phyloP scores from a whole-genome alignment of 2,329 filamentous ascomycete species.

The Blastomyces parvus region DNA sequence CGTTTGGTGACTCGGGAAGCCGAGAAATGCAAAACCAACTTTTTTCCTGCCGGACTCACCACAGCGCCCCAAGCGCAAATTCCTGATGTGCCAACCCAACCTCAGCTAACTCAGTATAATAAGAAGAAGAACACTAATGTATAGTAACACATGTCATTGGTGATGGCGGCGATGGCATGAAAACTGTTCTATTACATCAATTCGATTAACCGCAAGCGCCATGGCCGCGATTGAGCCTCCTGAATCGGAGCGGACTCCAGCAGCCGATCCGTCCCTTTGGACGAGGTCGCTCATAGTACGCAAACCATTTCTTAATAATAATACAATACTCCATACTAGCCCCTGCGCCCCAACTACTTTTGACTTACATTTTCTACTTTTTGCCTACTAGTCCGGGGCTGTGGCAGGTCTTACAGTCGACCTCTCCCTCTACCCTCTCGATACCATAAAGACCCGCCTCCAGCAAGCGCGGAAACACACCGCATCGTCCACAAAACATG shows the following conservation, averaged over 20 bases:
- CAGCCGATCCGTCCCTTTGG: slow-evolving; percentile 34
- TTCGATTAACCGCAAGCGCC: background rate
- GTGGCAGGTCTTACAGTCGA: slow-evolving; percentile 93
- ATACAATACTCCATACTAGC: background rate
- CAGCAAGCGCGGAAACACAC: slow-evolving; percentile 57
- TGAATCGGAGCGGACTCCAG: slow-evolving; percentile 23
- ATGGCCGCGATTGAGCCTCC: slow-evolving; percentile 22
- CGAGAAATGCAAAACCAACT: background rate
- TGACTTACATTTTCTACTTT: background rate
- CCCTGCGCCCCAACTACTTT: background rate
- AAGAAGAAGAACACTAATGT: background rate
- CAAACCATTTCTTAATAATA: background rate
- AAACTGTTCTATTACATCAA: background rate
- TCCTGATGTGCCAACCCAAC: background rate
- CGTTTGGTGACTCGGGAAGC: background rate
- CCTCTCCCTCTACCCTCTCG: slow-evolving; percentile 91
- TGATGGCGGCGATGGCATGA: background rate
- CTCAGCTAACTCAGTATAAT: background rate
- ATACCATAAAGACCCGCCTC: slow-evolving; percentile 96
- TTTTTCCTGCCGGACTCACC: background rate
- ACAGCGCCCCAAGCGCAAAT: background rate
- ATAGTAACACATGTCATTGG: background rate
- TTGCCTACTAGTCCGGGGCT: slow-evolving; percentile 60
- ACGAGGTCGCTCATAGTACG: slow-evolving; percentile 35
- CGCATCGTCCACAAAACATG: slow-evolving; percentile 16